These are phyloP conservation scores for Piromyces finnis DNA, from an alignment of 192 early-diverging fungal species.

Conservation along the genomic window DNA sequence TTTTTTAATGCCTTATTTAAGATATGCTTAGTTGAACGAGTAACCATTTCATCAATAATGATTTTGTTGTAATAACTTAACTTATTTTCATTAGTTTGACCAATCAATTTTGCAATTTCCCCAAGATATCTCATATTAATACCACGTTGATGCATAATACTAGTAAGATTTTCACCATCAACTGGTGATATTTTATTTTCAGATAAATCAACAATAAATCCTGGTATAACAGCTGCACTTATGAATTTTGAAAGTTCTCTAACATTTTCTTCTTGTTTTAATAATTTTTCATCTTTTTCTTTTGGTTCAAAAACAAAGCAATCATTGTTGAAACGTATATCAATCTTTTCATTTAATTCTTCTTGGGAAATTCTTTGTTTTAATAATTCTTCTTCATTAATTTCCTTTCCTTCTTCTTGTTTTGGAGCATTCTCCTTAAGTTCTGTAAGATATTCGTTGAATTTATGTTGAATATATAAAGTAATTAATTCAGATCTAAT, in stretches of 20 bases:
- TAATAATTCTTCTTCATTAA: conserved; percentile 1
- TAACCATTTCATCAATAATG: conserved; percentile 71
- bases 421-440: conserved; percentile 1
- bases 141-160: conserved; percentile 77
- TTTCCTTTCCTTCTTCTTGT: conserved; percentile 9
- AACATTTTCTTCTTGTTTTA: conserved; percentile 34
- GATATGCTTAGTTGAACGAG: conserved; percentile 70
- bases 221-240: conserved; percentile 39
- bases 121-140: conserved; percentile 97
- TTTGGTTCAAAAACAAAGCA: background rate
- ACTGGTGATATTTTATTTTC: conserved; percentile 56
- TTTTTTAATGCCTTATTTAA: conserved; percentile 44
- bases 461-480: conserved; percentile 63
- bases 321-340: background rate
- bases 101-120: conserved; percentile 41
- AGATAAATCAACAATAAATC: conserved; percentile 37
- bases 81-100: conserved; percentile 29
- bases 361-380: background rate
- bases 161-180: conserved; percentile 58
- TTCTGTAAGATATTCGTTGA: conserved; percentile 27
- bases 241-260: conserved; percentile 66
- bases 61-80: conserved; percentile 40
- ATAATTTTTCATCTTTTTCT: conserved; percentile 2
- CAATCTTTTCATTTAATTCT: conserved; percentile 2
- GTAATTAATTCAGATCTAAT: conserved; percentile 75